These are phyloP conservation scores for Pseudofabraea citricarpa DNA, from an alignment of 2,329 filamentous ascomycete species.

Conservation along the genomic window DNA sequence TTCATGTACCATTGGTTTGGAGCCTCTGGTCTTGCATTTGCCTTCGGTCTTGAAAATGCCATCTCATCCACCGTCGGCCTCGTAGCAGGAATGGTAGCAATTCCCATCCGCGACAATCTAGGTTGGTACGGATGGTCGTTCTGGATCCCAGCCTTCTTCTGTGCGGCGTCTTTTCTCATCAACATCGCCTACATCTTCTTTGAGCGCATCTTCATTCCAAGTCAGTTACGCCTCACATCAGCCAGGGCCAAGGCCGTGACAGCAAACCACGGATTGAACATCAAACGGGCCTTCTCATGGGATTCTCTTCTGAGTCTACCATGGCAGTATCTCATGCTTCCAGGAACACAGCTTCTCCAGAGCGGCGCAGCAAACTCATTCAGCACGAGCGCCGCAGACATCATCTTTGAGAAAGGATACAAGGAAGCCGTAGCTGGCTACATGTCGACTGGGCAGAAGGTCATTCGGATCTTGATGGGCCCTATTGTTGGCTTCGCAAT, in stretches of 20 bases:
- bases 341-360: constrained; percentile 19
- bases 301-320: constrained; percentile 13
- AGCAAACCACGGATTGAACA: constrained; percentile 4
- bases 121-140: constrained; percentile 26
- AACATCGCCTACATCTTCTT: constrained; percentile 22
- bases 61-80: constrained; percentile 23
- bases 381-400: constrained; percentile 18
- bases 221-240: background rate
- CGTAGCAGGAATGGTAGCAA: constrained; percentile 20
- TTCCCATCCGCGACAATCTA: constrained; percentile 22
- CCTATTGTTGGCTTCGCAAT: constrained; percentile 20
- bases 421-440: constrained; percentile 24
- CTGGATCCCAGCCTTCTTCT: constrained; percentile 22
- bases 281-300: constrained; percentile 1
- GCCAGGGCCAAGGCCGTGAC: background rate
- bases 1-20: constrained; percentile 24
- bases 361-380: constrained; percentile 16
- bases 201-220: constrained; percentile 6
- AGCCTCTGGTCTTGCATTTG: constrained; percentile 18
- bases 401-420: constrained; percentile 22
- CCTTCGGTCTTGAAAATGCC: constrained; percentile 20
- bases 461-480: constrained; percentile 22
- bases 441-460: constrained; percentile 23
- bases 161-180: constrained; percentile 17
- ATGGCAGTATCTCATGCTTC: constrained; percentile 21